Evolutionary conservation across 2,329 filamentous ascomycete species (phyloP), one percentile per base, ranked within the genome.

Genomic region (Macrophomina phaseolina): DNA sequence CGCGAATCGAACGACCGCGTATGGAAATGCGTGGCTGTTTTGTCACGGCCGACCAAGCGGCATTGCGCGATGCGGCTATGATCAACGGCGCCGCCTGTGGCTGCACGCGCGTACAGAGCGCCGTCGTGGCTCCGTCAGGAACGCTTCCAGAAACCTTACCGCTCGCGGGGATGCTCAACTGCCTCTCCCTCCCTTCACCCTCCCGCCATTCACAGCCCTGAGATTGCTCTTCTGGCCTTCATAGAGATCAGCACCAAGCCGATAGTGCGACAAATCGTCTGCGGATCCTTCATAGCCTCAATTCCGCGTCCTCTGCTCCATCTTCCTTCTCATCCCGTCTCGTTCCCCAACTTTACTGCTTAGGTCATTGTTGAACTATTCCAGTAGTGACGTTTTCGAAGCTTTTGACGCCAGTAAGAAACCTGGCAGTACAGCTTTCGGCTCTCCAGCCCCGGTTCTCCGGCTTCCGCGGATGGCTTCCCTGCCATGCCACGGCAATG

Each of bases 271-370:
- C 58, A 49, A 23, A 46, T 36, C 16, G 45, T 2, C 45, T 12
- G 58, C 58, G 58, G 58, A 62, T 62, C 58, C 45, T n/a, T 48
- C 56, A 61, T 32, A 61, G 30, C 30, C 56, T 46, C 58, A 62
- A 62, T 49, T 49, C 40, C 56, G 16, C 40, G 55, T 8, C 8
- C 48, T 48, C 48, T 9, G 9, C 16, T 14, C 42, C 42, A 9
- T 60, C 28, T 36, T n/a, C 16, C 38, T 23, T 45, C 40, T n/a
- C 40, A 38, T 32, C 34, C 58, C 32, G 58, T 28, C n/a, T 23
- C 11, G 58, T 9, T 23, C 18, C n/a, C 9, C 58, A 62, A 38
- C 16, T 62, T 62, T 62, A 49, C 45, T 28, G 58, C 58, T 62
- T 62, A 62, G 58, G 42, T 62, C 45, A 61, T 48, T 8, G 16